Evolutionary conservation across 164 flowering plant species (phyloP).

Genomic region (Amborella trichopoda): DNA sequence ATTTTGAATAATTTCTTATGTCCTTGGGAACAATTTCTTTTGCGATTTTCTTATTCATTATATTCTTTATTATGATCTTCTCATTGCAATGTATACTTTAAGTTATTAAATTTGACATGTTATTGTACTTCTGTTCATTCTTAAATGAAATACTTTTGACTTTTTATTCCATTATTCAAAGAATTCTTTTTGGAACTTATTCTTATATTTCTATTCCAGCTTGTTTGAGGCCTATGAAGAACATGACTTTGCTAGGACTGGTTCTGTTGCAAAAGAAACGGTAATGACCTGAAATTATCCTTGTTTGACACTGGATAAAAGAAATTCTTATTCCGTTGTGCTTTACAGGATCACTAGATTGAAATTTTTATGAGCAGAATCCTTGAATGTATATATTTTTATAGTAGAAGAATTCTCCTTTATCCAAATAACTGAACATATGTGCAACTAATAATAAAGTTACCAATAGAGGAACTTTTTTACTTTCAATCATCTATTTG

Average conservation of each 20-base stretch:
- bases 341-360: too few relatives aligned
- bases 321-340: too few relatives aligned
- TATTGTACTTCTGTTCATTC: neutral
- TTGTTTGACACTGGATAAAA: too few relatives aligned
- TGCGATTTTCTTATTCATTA: neutral
- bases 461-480: too few relatives aligned
- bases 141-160: neutral
- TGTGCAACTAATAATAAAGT: too few relatives aligned
- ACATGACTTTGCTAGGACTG: conserved; percentile 84
- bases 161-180: neutral
- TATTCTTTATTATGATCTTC: neutral
- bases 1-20: too few relatives aligned
- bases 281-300: too few relatives aligned
- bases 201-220: conserved; percentile 25
- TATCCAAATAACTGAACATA: too few relatives aligned
- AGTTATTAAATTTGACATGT: neutral
- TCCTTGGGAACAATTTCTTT: neutral
- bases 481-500: too few relatives aligned
- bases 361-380: too few relatives aligned
- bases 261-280: conserved; percentile 61
- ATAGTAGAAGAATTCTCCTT: too few relatives aligned
- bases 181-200: neutral
- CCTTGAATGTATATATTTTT: too few relatives aligned
- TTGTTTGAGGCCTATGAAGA: conserved; percentile 63
- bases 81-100: neutral